Percentiles rank a stretch among this genome's conserved stretches.
Conservation (phyloP, 2,329 filamentous ascomycete species). For the Botrytis byssoidea region DNA sequence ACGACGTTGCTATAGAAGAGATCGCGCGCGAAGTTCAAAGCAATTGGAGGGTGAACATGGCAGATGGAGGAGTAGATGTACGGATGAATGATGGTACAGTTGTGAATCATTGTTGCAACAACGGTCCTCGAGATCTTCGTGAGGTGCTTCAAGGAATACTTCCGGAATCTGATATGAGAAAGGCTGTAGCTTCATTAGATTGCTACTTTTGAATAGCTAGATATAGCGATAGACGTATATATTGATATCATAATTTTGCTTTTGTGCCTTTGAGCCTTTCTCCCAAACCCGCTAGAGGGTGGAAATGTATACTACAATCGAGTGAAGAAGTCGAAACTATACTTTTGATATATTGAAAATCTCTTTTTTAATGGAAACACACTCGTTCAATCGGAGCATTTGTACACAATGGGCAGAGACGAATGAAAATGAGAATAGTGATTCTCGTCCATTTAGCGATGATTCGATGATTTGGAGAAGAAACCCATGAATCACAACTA, state of each 20-base stretch:
- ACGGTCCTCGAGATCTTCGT: slow-evolving; percentile 9
- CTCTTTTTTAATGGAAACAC: neutral
- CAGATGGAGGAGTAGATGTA: slow-evolving; percentile 7
- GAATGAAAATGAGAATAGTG: neutral
- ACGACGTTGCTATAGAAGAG: slow-evolving; percentile 11
- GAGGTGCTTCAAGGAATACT: slow-evolving; percentile 12
- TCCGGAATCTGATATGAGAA: neutral
- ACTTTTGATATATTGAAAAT: neutral
- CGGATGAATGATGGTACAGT: slow-evolving; percentile 8
- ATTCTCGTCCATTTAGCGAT: neutral
- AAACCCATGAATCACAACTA: neutral
- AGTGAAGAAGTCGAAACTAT: neutral
- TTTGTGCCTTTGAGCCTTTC: neutral
- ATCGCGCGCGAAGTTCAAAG: slow-evolving; percentile 14
- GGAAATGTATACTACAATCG: neutral
- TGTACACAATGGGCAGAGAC: neutral
- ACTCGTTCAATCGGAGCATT: neutral
- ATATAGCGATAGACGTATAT: neutral
- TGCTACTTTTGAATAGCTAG: slow-evolving; percentile 18
- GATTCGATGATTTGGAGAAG: neutral
- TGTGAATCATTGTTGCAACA: neutral
- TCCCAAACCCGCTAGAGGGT: neutral
- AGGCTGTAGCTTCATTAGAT: neutral
- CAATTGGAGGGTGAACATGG: slow-evolving; percentile 9
- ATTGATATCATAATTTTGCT: neutral